Conservation (phyloP, 768 basidiomycete species). For the Psilocybe cyanescens region DNA sequence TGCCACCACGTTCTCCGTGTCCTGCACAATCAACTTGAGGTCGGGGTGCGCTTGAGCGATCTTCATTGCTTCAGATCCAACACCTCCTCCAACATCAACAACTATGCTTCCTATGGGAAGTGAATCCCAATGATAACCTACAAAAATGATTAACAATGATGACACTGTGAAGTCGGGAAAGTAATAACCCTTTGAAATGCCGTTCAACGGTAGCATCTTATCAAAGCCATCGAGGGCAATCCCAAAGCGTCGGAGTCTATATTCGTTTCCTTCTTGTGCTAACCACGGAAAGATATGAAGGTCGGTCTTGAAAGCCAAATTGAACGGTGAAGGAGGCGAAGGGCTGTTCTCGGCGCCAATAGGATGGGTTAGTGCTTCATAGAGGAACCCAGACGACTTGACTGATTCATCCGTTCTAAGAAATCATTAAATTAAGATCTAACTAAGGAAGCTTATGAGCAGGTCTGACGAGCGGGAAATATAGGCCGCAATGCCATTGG, state of each 20-base stretch:
- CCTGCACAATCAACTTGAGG: constrained; percentile 29
- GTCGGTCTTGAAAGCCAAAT: constrained; percentile 22
- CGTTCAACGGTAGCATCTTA: constrained; percentile 14
- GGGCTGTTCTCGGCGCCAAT: background rate
- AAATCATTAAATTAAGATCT: background rate
- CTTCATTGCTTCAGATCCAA: constrained; percentile 27
- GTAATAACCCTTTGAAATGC: constrained; percentile 19
- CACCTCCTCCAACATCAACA: constrained; percentile 35
- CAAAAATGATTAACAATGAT: background rate
- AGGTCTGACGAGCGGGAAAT: constrained; percentile 8
- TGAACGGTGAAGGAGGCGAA: constrained; percentile 9
- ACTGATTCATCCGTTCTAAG: constrained; percentile 12
- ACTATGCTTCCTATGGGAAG: constrained; percentile 24
- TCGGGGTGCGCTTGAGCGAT: constrained; percentile 22
- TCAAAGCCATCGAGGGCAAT: constrained; percentile 25
- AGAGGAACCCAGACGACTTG: constrained; percentile 15
- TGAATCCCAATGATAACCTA: constrained; percentile 29
- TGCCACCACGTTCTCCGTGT: constrained; percentile 10
- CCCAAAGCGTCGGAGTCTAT: constrained; percentile 29
- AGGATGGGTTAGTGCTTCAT: constrained; percentile 27
- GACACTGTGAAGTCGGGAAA: background rate
- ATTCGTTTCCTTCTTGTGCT: constrained; percentile 24
- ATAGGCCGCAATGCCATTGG: constrained; percentile 9
- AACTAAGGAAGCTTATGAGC: background rate
- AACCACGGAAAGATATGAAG: constrained; percentile 25